Evolutionary conservation across 176 grass and related monocot genomes (phyloP).

Genomic region (Aegilops sharonensis): DNA sequence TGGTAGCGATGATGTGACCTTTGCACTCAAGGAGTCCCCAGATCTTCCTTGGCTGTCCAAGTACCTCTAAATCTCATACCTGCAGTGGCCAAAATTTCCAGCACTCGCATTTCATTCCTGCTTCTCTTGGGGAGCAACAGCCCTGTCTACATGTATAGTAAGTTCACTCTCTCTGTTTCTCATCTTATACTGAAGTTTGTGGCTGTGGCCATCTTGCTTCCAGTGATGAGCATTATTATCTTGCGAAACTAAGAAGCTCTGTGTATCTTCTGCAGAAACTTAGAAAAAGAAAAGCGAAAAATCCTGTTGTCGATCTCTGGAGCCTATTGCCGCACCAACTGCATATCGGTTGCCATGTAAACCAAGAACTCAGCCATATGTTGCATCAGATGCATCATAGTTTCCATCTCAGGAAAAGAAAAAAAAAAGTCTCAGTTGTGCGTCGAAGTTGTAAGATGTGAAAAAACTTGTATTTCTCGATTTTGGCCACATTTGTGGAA

Average conservation of each 20-base stretch:
- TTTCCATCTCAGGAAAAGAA: neutral
- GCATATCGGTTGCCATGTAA: neutral
- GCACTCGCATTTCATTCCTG: neutral
- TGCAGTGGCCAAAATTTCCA: neutral
- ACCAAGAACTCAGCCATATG: neutral
- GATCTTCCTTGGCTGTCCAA: constrained; percentile 89
- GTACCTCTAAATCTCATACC: constrained; percentile 52
- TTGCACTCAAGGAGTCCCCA: constrained; percentile 82
- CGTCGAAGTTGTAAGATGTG: neutral
- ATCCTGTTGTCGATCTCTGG: neutral
- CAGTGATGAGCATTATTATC: neutral
- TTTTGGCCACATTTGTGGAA: neutral
- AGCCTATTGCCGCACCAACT: neutral
- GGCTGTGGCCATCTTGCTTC: neutral
- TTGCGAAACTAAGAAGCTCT: neutral
- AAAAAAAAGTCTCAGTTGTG: neutral
- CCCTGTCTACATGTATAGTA: neutral
- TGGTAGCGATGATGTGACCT: constrained; percentile 86
- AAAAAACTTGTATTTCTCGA: neutral
- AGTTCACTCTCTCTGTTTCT: neutral
- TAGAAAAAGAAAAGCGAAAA: neutral
- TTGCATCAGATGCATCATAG: neutral
- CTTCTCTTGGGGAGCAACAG: neutral
- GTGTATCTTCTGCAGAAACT: neutral
- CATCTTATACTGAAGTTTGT: neutral